phyloP scores from a whole-genome alignment of 1,139 yeast genomes.

The Barnettozyma hawaiiensis region DNA sequence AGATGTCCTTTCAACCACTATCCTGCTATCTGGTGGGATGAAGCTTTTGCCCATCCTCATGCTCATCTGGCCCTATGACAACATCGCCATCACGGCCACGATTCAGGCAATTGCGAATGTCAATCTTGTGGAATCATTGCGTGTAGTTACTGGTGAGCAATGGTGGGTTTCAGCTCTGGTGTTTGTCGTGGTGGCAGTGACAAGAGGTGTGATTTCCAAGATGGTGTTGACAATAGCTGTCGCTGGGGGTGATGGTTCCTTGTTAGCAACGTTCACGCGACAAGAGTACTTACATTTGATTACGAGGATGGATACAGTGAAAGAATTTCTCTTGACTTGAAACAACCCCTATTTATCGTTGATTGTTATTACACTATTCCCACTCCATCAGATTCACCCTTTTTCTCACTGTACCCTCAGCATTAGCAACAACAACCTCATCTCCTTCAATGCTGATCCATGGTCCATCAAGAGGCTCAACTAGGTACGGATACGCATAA shows the following conservation, averaged over 20 bases:
- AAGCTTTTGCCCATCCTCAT: constrained; percentile 87
- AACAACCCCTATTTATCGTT: no score
- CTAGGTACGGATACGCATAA: constrained; percentile 72
- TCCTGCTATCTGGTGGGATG: constrained; percentile 69
- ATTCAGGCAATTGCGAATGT: constrained; percentile 59
- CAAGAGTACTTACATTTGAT: neutral
- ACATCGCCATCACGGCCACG: constrained; percentile 55
- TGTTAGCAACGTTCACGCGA: neutral
- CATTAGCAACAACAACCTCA: constrained; percentile 53
- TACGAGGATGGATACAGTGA: neutral
- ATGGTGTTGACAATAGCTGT: constrained; percentile 17
- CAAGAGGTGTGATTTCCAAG: constrained; percentile 26
- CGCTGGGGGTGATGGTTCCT: neutral
- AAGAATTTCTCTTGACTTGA: neutral
- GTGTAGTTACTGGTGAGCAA: constrained; percentile 44
- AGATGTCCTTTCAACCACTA: constrained; percentile 52
- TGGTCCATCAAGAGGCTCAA: constrained; percentile 73
- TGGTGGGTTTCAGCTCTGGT: constrained; percentile 33
- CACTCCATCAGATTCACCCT: constrained; percentile 44
- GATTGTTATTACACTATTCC: constrained; percentile 38
- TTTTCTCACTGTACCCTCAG: constrained; percentile 51
- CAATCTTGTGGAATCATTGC: constrained; percentile 61
- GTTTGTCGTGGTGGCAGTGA: constrained; percentile 23
- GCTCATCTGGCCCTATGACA: constrained; percentile 95
- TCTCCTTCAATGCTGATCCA: constrained; percentile 65